phyloP scores from a whole-genome alignment of 2,329 filamentous ascomycete species.

The Cladosporium sp. region DNA sequence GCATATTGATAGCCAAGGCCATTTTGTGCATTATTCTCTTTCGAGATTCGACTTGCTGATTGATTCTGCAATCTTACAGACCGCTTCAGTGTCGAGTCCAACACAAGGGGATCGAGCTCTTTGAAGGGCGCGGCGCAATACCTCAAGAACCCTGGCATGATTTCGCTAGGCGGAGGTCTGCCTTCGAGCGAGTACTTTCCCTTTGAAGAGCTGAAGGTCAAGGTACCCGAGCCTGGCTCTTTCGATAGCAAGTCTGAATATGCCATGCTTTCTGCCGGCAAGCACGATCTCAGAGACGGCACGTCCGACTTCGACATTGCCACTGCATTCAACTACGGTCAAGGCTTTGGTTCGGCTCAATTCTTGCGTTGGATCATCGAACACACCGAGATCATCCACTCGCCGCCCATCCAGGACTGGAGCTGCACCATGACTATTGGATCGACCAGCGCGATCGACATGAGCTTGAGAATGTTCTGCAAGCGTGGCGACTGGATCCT shows the following conservation, averaged over 20 bases:
- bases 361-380: slow-evolving; percentile 88
- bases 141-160: slow-evolving; percentile 75
- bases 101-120: slow-evolving; percentile 53
- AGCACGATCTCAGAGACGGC: slow-evolving; percentile 72
- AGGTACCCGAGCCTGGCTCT: slow-evolving; percentile 63
- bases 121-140: slow-evolving; percentile 78
- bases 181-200: slow-evolving; percentile 90
- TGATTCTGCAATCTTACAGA: neutral
- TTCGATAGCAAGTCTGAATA: slow-evolving; percentile 2
- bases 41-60: neutral
- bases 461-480: slow-evolving; percentile 77
- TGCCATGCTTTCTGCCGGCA: slow-evolving; percentile 61
- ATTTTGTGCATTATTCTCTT: too few relatives aligned
- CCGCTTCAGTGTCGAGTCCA: slow-evolving; percentile 46
- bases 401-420: slow-evolving; percentile 90
- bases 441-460: slow-evolving; percentile 81
- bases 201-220: slow-evolving; percentile 72
- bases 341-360: slow-evolving; percentile 80
- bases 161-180: slow-evolving; percentile 88
- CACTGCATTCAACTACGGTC: slow-evolving; percentile 89
- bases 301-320: slow-evolving; percentile 69
- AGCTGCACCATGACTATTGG: slow-evolving; percentile 76
- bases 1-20: neutral
- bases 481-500: slow-evolving; percentile 72
- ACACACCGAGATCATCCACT: slow-evolving; percentile 87